phyloP scores from a whole-genome alignment of 345 rosid species.

The Linum tenue region DNA sequence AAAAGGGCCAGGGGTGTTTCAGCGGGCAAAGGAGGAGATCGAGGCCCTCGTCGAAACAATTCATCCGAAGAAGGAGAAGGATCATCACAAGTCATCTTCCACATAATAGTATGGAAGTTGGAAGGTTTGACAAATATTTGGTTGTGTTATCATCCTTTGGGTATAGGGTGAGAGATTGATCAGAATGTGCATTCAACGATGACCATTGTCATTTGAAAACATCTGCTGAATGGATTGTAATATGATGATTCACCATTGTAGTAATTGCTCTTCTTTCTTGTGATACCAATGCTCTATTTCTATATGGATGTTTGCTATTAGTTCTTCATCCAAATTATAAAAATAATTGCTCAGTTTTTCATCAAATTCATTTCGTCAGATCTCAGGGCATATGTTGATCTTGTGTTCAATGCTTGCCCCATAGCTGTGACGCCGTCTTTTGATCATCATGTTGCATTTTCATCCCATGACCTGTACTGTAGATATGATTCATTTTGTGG shows the following conservation, averaged over 20 bases:
- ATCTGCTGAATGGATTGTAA: too few relatives aligned
- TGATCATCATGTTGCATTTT: neutral
- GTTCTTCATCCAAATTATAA: too few relatives aligned
- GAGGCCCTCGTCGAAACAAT: slow-evolving; percentile 40
- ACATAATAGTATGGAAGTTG: neutral
- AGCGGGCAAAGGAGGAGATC: slow-evolving; percentile 39
- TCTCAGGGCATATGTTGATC: neutral
- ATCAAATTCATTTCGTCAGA: neutral
- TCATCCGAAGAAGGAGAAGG: slow-evolving; percentile 38
- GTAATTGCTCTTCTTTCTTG: too few relatives aligned
- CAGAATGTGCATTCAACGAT: neutral
- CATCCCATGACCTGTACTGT: neutral
- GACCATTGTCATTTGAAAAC: neutral
- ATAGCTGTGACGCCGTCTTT: neutral
- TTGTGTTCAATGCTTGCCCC: neutral
- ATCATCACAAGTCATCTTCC: slow-evolving; percentile 4
- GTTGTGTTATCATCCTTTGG: too few relatives aligned
- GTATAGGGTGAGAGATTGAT: too few relatives aligned
- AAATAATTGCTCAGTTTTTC: too few relatives aligned
- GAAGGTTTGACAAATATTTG: neutral
- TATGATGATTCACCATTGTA: too few relatives aligned
- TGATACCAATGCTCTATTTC: too few relatives aligned
- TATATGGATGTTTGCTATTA: too few relatives aligned
- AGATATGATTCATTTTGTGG: neutral
- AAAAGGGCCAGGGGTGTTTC: slow-evolving; percentile 43